These are phyloP conservation scores for Metschnikowia proteae DNA, from an alignment of 805 yeast species.

Conservation along the genomic window DNA sequence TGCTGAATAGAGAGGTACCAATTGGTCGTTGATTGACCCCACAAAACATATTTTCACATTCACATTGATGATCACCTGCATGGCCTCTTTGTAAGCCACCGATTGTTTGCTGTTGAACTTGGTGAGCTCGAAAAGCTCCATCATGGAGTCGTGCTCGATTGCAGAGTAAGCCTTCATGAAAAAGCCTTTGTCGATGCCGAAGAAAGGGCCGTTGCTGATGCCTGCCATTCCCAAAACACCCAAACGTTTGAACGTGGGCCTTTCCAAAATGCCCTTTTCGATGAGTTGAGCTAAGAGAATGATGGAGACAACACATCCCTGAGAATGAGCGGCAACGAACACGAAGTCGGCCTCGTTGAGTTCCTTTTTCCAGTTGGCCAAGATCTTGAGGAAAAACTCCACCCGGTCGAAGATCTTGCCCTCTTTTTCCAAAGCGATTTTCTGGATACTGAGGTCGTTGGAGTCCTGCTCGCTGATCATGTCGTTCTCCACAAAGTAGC, in stretches of 20 bases:
- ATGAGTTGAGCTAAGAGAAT: conserved; percentile 71
- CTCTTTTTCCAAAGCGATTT: conserved; percentile 90
- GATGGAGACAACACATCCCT: conserved; percentile 90
- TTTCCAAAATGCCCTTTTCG: conserved; percentile 47
- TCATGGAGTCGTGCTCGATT: conserved; percentile 81
- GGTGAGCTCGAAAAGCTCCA: conserved; percentile 86
- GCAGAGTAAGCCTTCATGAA: conserved; percentile 86
- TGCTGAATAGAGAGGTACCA: conserved; percentile 90
- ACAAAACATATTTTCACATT: conserved; percentile 78
- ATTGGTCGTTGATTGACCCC: conserved; percentile 89
- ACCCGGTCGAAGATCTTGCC: conserved; percentile 88
- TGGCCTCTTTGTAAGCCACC: conserved; percentile 60
- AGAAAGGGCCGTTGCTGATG: conserved; percentile 88
- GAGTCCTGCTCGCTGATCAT: conserved; percentile 32
- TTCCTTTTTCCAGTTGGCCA: conserved; percentile 62
- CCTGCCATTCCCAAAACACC: conserved; percentile 95
- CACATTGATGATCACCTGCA: conserved; percentile 58
- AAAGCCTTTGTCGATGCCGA: conserved; percentile 79
- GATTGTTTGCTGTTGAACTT: conserved; percentile 71
- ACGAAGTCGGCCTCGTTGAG: conserved; percentile 72
- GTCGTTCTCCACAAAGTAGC: conserved; percentile 51
- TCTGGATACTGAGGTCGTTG: conserved; percentile 56
- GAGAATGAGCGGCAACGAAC: conserved; percentile 93
- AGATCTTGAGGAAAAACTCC: conserved; percentile 67
- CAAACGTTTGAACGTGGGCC: conserved; percentile 43